Conservation (phyloP, 257 asterid genomes). For the Penstemon davidsonii region DNA sequence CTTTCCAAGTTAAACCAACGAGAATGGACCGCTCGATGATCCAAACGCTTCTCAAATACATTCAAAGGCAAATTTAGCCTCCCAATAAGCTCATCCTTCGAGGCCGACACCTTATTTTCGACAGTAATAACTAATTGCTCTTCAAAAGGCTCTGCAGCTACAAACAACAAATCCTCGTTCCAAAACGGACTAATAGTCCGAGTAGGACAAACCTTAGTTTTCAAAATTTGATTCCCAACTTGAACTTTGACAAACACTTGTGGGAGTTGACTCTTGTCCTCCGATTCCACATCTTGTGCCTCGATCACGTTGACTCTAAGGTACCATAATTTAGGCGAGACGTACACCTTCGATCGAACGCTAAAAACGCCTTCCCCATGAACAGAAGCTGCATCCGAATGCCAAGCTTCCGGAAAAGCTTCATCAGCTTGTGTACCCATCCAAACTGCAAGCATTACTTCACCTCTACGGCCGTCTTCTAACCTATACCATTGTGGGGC, state of each 20-base stretch:
- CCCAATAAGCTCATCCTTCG: conserved; percentile 58
- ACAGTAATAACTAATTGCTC: conserved; percentile 46
- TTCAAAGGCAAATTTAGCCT: conserved; percentile 43
- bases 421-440: conserved; percentile 82
- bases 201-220: conserved; percentile 42
- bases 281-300: conserved; percentile 62
- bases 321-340: conserved; percentile 81
- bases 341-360: conserved; percentile 69
- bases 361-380: conserved; percentile 57
- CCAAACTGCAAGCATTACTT: conserved; percentile 74
- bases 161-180: conserved; percentile 56
- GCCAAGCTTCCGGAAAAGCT: conserved; percentile 74
- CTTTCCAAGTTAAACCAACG: conserved; percentile 64
- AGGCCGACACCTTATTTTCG: conserved; percentile 35
- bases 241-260: conserved; percentile 55
- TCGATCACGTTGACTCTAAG: conserved; percentile 61
- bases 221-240: conserved; percentile 53
- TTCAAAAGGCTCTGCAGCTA: conserved; percentile 60
- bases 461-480: conserved; percentile 54
- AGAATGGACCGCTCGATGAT: conserved; percentile 56
- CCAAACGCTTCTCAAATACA: conserved; percentile 53
- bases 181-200: conserved; percentile 50
- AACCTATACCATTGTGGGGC: conserved; percentile 85
- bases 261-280: conserved; percentile 53
- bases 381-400: conserved; percentile 58